Base-by-base conservation (phyloP, 306 rosid genomes). In the Prunus padus region DNA sequence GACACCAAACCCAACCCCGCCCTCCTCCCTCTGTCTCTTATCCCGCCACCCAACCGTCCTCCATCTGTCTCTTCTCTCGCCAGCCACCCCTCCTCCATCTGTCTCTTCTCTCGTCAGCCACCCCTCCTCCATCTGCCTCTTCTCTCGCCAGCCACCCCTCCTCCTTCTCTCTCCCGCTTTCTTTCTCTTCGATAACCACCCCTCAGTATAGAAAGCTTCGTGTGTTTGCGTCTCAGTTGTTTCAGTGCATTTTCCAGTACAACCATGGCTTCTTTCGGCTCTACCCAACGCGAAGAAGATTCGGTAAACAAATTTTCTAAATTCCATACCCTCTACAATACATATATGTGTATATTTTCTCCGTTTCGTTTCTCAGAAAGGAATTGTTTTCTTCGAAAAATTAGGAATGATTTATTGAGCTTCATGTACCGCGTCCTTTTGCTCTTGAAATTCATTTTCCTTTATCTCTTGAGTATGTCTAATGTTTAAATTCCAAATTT, bases 181-280 rank as follows among this genome's bases (percentile, higher is more conserved):
- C 37, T 31, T 0, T 31, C 42, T 37, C 9, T 37, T 37, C 42
- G 42, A 37, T 37, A 37, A 6, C 9, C 9, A 37, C 42, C 42
- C 9, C 9, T 37, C 42, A 37, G 42, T 37, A 0, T 37, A 37
- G 3, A 13, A 12, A 11, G 13, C 52, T 65, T 42, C 8, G 3
- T 23, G 5, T 45, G 18, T 40, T 4, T 12, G 51, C 16, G 11
- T 65, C 28, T 20, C 52, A 5, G 11, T 65, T 45, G 52, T 68
- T 68, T 68, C 46, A 49, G 46, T 28, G 16, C 73, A 51, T 18
- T 45, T 7, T 69, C 46, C 6, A 28, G 44, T 40, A 61, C 46
- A 23, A 11, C 26, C 65, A 87, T 87, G 91, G 78, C 82, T 71
- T 73, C 84, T 18, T 19, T 33, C 47, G 52, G 64, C 52, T 75